Evolutionary conservation across 352 stramenopile species (phyloP).

Genomic region (Globisporangium canariense): DNA sequence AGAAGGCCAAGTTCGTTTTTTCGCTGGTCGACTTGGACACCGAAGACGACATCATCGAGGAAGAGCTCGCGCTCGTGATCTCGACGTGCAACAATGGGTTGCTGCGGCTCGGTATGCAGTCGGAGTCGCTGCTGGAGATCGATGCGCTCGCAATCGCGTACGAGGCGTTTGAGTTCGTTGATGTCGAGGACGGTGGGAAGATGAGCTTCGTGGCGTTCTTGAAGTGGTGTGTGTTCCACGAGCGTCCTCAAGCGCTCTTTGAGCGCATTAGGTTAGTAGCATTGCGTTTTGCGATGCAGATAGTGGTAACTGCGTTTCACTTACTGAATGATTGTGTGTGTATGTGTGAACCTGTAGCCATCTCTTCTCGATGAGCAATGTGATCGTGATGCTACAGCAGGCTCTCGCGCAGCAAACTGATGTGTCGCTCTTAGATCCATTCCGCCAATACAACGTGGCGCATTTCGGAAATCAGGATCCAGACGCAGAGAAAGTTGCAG

Average conservation of each 20-base stretch:
- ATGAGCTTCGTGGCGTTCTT: slow-evolving; percentile 66
- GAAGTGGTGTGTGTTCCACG: slow-evolving; percentile 67
- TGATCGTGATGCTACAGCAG: slow-evolving; percentile 30
- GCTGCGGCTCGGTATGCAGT: slow-evolving; percentile 27
- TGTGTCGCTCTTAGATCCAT: slow-evolving; percentile 14
- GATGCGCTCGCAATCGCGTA: slow-evolving; percentile 58
- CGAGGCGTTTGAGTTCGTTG: slow-evolving; percentile 66
- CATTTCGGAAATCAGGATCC: slow-evolving; percentile 26
- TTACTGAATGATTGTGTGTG: neutral
- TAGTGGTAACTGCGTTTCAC: neutral
- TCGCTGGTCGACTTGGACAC: slow-evolving; percentile 65
- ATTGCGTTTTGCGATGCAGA: neutral
- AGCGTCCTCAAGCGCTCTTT: slow-evolving; percentile 50
- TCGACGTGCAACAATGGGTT: slow-evolving; percentile 47
- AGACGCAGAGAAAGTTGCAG: slow-evolving; percentile 17
- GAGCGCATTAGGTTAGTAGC: slow-evolving; percentile 37
- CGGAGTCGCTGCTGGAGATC: slow-evolving; percentile 26
- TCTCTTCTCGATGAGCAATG: slow-evolving; percentile 38
- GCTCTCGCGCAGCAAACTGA: slow-evolving; percentile 22
- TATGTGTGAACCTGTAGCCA: slow-evolving; percentile 22
- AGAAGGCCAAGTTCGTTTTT: slow-evolving; percentile 62
- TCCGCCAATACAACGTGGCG: slow-evolving; percentile 29
- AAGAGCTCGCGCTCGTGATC: slow-evolving; percentile 67
- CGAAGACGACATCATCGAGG: slow-evolving; percentile 72
- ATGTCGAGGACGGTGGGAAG: slow-evolving; percentile 57